These are phyloP conservation scores for Alternaria longipes DNA, from an alignment of 2,329 filamentous ascomycete species.

Conservation along the genomic window DNA sequence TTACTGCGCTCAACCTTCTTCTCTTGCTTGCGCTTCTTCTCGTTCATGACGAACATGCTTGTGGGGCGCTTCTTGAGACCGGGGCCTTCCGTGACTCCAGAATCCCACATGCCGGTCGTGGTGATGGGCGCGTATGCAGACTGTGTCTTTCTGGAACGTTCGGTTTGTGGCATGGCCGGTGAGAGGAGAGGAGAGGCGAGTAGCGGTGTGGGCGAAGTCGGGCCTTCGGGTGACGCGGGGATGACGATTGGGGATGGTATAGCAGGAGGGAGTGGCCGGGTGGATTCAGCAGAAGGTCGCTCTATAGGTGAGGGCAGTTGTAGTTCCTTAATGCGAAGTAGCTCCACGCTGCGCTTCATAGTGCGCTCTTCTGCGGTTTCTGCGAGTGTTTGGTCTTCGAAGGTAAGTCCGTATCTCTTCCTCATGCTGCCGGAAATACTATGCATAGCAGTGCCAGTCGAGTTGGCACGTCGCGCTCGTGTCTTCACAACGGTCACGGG, in stretches of 20 bases:
- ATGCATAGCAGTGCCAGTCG: slow-evolving; percentile 41
- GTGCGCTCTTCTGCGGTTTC: slow-evolving; percentile 48
- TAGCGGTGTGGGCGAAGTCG: slow-evolving; percentile 13
- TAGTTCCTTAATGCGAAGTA: slow-evolving; percentile 46
- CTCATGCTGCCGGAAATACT: slow-evolving; percentile 40
- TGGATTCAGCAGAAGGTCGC: slow-evolving; percentile 13
- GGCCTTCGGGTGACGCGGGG: slow-evolving; percentile 20
- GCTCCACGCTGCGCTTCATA: slow-evolving; percentile 41
- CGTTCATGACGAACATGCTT: slow-evolving; percentile 46
- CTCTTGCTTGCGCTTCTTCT: slow-evolving; percentile 43
- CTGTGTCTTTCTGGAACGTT: slow-evolving; percentile 37
- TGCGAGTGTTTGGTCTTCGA: slow-evolving; percentile 37
- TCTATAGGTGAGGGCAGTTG: slow-evolving; percentile 28
- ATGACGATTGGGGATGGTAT: slow-evolving; percentile 28
- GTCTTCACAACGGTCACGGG: slow-evolving; percentile 34
- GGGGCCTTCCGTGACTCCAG: slow-evolving; percentile 39
- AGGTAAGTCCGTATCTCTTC: slow-evolving; percentile 40
- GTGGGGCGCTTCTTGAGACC: slow-evolving; percentile 43
- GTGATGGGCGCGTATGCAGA: slow-evolving; percentile 46
- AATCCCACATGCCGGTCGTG: slow-evolving; percentile 50
- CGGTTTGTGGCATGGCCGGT: slow-evolving; percentile 21
- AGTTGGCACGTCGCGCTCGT: slow-evolving; percentile 46
- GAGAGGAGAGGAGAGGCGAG: slow-evolving; percentile 27
- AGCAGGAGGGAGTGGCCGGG: slow-evolving; percentile 1
- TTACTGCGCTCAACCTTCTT: slow-evolving; percentile 40